phyloP scores from a whole-genome alignment of 2,329 filamentous ascomycete genomes.

The Nakataea oryzae region DNA sequence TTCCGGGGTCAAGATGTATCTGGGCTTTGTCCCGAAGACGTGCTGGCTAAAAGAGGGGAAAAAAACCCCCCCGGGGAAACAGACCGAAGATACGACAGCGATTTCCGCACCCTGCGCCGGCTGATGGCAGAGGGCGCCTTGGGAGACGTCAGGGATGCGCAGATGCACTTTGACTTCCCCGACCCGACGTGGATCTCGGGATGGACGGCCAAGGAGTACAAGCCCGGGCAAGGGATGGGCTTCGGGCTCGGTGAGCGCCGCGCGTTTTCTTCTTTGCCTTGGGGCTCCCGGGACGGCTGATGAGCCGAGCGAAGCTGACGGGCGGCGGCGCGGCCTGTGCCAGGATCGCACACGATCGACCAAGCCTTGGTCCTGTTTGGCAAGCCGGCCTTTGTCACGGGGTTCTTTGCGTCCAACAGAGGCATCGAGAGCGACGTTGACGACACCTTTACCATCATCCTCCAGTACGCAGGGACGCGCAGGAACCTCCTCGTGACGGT shows the following conservation, averaged over 20 bases:
- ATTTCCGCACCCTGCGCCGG: slow-evolving; percentile 50
- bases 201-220: slow-evolving; percentile 19
- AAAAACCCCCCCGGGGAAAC: too few relatives aligned
- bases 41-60: slow-evolving; percentile 18
- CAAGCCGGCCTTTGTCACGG: slow-evolving; percentile 44
- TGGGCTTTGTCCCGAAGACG: not conserved
- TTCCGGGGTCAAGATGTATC: too few relatives aligned
- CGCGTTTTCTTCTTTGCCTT: slow-evolving; percentile 24
- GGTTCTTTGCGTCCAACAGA: slow-evolving; percentile 44
- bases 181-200: slow-evolving; percentile 24
- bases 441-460: slow-evolving; percentile 43
- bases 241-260: slow-evolving; percentile 25
- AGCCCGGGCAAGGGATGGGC: slow-evolving; percentile 26
- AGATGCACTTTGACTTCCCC: slow-evolving; percentile 54
- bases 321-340: too few relatives aligned
- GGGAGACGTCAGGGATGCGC: slow-evolving; percentile 52
- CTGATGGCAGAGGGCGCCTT: slow-evolving; percentile 37
- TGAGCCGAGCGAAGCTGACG: not conserved
- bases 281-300: slow-evolving; percentile 39
- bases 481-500: slow-evolving; percentile 43
- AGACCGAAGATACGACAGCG: slow-evolving; percentile 40
- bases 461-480: slow-evolving; percentile 39
- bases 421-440: slow-evolving; percentile 27
- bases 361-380: slow-evolving; percentile 49
- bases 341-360: slow-evolving; percentile 50